Percentiles rank a stretch among this genome's conserved stretches.
Evolutionary conservation across 176 grass and related monocot species (phyloP).

Genomic region (Guadua angustifolia): DNA sequence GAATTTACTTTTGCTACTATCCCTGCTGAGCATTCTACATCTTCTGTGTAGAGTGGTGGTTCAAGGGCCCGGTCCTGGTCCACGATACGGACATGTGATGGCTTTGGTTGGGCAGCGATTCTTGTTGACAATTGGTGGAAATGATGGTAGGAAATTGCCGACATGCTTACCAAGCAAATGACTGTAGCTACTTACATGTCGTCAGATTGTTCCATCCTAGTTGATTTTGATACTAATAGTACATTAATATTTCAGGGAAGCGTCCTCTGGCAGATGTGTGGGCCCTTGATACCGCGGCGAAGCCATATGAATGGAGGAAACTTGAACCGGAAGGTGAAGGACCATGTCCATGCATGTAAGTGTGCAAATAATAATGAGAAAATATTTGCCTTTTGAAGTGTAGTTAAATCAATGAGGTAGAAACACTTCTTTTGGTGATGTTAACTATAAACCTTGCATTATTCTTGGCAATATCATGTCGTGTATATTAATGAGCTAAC

Average conservation of each 20-base stretch:
- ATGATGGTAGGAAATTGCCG: conserved; percentile 72
- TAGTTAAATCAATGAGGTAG: conserved; percentile 18
- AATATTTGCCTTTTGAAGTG: background rate
- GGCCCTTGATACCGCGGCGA: conserved; percentile 96
- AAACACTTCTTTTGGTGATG: conserved; percentile 18
- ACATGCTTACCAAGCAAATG: conserved; percentile 22
- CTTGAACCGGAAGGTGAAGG: conserved; percentile 98
- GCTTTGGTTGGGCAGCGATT: conserved; percentile 97
- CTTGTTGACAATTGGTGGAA: conserved; percentile 93
- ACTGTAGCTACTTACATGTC: background rate
- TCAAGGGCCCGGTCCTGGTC: conserved; percentile 93
- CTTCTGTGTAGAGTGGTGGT: conserved; percentile 78
- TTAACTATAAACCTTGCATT: conserved; percentile 17
- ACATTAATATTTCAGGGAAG: conserved; percentile 66
- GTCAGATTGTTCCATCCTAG: conserved; percentile 7
- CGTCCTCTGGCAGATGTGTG: conserved; percentile 92
- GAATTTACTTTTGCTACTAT: conserved; percentile 1
- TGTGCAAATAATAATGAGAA: conserved; percentile 12
- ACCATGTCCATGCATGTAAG: conserved; percentile 97
- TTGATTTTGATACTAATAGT: conserved; percentile 27
- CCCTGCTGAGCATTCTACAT: conserved; percentile 31
- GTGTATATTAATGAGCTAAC: conserved; percentile 20
- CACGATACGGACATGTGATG: conserved; percentile 98
- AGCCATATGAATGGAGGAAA: conserved; percentile 98
- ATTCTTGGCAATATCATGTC: conserved; percentile 16